Conservation (phyloP, 202 grass and related monocot species). For the Zizania palustris region DNA sequence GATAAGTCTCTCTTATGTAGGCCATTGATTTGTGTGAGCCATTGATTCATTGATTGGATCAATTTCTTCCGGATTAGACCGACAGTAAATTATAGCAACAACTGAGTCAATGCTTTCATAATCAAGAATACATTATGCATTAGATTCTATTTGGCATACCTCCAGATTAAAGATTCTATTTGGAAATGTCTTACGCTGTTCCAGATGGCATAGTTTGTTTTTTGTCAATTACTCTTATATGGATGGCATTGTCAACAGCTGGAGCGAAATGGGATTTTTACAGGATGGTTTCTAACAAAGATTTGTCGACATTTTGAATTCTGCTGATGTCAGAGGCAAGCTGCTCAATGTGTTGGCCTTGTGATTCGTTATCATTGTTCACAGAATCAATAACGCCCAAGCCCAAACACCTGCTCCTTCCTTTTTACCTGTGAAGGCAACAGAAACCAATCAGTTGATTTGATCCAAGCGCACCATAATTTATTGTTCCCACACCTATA, state of each 20-base stretch:
- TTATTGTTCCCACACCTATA: conserved; percentile 37
- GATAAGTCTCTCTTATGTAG: too few species aligned
- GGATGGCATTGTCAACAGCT: conserved; percentile 98
- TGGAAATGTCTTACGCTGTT: too few species aligned
- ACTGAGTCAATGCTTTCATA: conserved; percentile 55
- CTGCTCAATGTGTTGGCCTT: too few species aligned
- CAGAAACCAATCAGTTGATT: neutral
- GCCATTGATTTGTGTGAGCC: too few species aligned
- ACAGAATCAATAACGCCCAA: too few species aligned
- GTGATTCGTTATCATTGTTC: too few species aligned
- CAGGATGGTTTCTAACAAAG: conserved; percentile 54
- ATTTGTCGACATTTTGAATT: conserved; percentile 22
- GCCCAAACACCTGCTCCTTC: neutral
- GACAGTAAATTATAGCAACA: conserved; percentile 17
- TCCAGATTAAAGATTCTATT: too few species aligned
- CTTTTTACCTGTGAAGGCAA: neutral
- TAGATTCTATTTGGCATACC: neutral
- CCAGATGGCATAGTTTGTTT: too few species aligned
- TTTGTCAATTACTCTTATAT: conserved; percentile 99
- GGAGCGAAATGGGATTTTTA: conserved; percentile 97
- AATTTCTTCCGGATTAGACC: too few species aligned
- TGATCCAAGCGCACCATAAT: conserved; percentile 31
- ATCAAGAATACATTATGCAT: conserved; percentile 43
- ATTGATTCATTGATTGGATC: too few species aligned
- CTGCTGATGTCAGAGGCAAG: conserved; percentile 13